Evolutionary conservation across 179 eudicot species (phyloP).

Genomic region (Heliamphora pulchella): DNA sequence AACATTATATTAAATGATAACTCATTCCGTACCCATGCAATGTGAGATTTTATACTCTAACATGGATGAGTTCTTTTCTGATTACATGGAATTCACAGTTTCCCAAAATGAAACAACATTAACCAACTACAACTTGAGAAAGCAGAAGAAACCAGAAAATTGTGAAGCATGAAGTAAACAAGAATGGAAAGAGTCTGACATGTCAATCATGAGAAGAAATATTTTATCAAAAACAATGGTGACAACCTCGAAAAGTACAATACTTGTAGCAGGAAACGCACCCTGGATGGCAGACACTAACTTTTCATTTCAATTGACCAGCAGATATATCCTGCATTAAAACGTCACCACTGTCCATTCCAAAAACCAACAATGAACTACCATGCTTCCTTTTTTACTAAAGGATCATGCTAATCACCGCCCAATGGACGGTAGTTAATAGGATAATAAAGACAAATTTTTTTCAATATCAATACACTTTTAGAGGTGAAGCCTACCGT

Average conservation of each 20-base stretch:
- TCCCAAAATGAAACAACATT: not conserved
- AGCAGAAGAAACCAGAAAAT: not conserved
- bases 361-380: slow-evolving; percentile 61
- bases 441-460: too few species aligned
- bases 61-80: not conserved
- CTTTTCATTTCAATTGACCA: slow-evolving; percentile 85
- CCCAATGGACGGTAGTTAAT: too few species aligned
- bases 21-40: too few species aligned
- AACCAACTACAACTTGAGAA: slow-evolving; percentile 2
- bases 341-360: slow-evolving; percentile 90
- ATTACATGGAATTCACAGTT: not conserved
- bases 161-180: not conserved
- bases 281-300: slow-evolving; percentile 94
- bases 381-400: slow-evolving; percentile 51
- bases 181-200: not conserved
- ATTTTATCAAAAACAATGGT: not conserved
- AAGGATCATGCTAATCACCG: too few species aligned
- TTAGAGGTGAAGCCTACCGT: too few species aligned
- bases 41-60: too few species aligned
- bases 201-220: not conserved
- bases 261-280: slow-evolving; percentile 27
- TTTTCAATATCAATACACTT: too few species aligned
- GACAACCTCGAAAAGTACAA: not conserved
- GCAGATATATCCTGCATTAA: slow-evolving; percentile 74
- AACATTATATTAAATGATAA: too few species aligned